Conservation (phyloP, 495 filamentous ascomycete species). For the Penicillium coprophilum region DNA sequence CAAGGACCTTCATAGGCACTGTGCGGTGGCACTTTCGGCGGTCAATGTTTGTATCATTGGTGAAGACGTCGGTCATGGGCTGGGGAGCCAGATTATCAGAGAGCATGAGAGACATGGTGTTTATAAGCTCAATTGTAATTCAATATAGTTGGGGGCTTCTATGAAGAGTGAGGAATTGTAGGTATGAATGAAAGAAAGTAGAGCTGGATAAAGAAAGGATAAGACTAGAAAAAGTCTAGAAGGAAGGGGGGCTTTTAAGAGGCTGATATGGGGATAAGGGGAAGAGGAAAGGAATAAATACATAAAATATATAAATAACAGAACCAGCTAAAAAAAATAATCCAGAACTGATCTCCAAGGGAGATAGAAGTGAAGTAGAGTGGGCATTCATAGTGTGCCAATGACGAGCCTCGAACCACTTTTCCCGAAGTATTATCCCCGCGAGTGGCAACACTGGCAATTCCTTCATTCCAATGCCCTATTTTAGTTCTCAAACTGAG, state of each 20-base stretch:
- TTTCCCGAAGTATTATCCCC: slow-evolving; percentile 17
- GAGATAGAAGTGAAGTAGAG: slow-evolving; percentile 14
- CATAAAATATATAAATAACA: slow-evolving; percentile 7
- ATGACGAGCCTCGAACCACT: slow-evolving; percentile 20
- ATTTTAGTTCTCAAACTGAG: background rate
- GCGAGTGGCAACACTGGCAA: slow-evolving; percentile 29
- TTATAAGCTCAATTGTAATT: slow-evolving; percentile 12
- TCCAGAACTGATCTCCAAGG: slow-evolving; percentile 7
- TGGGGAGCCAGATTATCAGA: slow-evolving; percentile 48
- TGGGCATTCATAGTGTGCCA: slow-evolving; percentile 23
- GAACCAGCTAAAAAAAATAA: slow-evolving; percentile 18
- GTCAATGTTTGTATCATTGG: slow-evolving; percentile 60
- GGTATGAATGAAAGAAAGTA: slow-evolving; percentile 3
- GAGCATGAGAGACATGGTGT: slow-evolving; percentile 43
- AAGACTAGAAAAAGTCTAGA: slow-evolving; percentile 34
- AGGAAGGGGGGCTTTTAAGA: slow-evolving; percentile 19
- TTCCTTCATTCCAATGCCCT: slow-evolving; percentile 13
- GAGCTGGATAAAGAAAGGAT: slow-evolving; percentile 25
- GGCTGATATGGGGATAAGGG: slow-evolving; percentile 24
- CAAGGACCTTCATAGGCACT: slow-evolving; percentile 66
- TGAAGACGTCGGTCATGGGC: slow-evolving; percentile 50
- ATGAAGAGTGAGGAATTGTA: slow-evolving; percentile 2
- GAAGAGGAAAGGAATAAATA: slow-evolving; percentile 10
- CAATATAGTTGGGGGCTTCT: background rate
- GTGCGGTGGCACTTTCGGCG: slow-evolving; percentile 60